phyloP scores from a whole-genome alignment of 371 early-diverging fungal species.

The Actinomortierella ambigua region DNA sequence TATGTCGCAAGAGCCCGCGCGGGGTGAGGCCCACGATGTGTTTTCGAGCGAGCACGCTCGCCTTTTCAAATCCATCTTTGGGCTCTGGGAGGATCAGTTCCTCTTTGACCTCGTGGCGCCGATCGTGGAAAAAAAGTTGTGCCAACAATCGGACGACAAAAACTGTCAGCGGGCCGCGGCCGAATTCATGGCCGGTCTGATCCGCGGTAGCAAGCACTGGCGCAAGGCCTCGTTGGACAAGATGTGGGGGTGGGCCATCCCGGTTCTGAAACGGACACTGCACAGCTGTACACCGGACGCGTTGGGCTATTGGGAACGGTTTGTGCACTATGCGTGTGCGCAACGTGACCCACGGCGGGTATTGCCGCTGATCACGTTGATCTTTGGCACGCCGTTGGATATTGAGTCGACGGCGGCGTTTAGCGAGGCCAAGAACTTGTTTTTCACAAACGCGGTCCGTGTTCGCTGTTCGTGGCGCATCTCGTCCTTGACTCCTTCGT shows the following conservation, averaged over 20 bases:
- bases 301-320: conserved; percentile 75
- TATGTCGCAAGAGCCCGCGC: conserved; percentile 66
- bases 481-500: conserved; percentile 47
- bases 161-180: conserved; percentile 80
- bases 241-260: conserved; percentile 71
- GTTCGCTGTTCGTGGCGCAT: conserved; percentile 73
- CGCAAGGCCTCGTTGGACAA: conserved; percentile 36
- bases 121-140: conserved; percentile 51
- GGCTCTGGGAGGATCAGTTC: conserved; percentile 66
- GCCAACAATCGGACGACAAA: conserved; percentile 63
- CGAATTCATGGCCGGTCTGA: conserved; percentile 78
- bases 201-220: conserved; percentile 92
- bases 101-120: conserved; percentile 56
- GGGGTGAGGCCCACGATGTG: conserved; percentile 60
- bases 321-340: conserved; percentile 57
- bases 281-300: conserved; percentile 68
- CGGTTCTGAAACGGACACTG: conserved; percentile 58
- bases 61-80: conserved; percentile 71
- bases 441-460: conserved; percentile 64
- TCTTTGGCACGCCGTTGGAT: conserved; percentile 74
- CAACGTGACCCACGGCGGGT: conserved; percentile 86
- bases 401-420: conserved; percentile 82
- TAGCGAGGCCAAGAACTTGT: conserved; percentile 78
- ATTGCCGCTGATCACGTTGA: conserved; percentile 67
- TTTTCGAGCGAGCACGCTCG: conserved; percentile 63